Evolutionary conservation across 306 rosid species (phyloP).

Genomic region (Abrus precatorius): DNA sequence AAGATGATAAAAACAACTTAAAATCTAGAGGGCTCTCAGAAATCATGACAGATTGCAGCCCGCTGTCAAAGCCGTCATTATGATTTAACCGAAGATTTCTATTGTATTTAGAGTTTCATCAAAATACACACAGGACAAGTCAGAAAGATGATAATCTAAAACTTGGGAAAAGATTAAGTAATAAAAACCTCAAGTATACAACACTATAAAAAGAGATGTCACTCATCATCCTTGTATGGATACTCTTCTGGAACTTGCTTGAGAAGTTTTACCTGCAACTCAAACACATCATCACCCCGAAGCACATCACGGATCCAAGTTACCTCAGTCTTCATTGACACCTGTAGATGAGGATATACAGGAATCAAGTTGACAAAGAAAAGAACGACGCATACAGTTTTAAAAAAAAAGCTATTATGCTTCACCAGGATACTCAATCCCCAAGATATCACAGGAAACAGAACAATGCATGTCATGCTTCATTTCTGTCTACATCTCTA

Average conservation of each 20-base stretch:
- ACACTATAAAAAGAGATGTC: slow-evolving; percentile 36
- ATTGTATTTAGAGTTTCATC: slow-evolving; percentile 27
- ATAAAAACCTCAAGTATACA: slow-evolving; percentile 37
- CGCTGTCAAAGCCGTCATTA: slow-evolving; percentile 12
- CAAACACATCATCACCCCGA: slow-evolving; percentile 90
- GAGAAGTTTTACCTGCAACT: slow-evolving; percentile 91
- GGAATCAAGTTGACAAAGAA: slow-evolving; percentile 8
- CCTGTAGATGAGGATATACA: slow-evolving; percentile 55
- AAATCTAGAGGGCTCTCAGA: slow-evolving; percentile 9
- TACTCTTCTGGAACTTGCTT: slow-evolving; percentile 98
- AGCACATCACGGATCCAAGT: slow-evolving; percentile 93
- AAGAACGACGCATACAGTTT: neutral
- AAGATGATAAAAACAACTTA: slow-evolving; percentile 15
- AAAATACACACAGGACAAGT: slow-evolving; percentile 43
- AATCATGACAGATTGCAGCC: slow-evolving; percentile 30
- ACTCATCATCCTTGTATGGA: slow-evolving; percentile 98
- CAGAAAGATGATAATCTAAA: slow-evolving; percentile 42
- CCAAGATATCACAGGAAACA: slow-evolving; percentile 12
- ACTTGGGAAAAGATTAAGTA: slow-evolving; percentile 20
- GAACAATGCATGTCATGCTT: slow-evolving; percentile 17
- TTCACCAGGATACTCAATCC: neutral
- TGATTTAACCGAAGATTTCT: slow-evolving; percentile 32
- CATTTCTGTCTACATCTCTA: neutral
- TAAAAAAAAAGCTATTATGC: neutral
- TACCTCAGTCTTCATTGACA: slow-evolving; percentile 96